Base-by-base conservation (phyloP, 1,284 basidiomycete genomes). In the Puccinia coronata region DNA sequence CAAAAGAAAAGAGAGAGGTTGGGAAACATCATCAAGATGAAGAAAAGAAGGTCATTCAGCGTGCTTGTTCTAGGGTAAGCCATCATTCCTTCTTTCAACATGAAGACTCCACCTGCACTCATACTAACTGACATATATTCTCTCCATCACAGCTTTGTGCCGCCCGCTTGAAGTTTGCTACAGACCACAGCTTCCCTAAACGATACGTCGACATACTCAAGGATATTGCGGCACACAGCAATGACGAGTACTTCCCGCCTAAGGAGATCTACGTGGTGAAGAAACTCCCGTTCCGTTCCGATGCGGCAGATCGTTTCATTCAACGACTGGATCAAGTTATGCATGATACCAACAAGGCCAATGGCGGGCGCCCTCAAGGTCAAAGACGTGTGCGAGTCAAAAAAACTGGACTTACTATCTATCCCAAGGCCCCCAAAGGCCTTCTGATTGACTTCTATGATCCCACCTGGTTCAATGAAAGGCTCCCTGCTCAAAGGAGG, bases 391-490 rank as follows among this genome's bases (percentile, higher is more conserved):
- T n/a, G n/a, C n/a, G 49, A 6, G 41, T 53, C 28, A 75, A 75
- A 25, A 43, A 75, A 25, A 6, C 31, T 16, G 2, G 31, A 2
- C 12, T 39, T 1, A 75, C 55, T 0, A 39, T 57, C 39, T 75
- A 59, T 39, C 72, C 55, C 11, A 75, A 61, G 43, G 53, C 72
- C 36, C 72, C 72, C 36, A 57, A 57, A 25, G 55, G 55, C 8
- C 28, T 75, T 14, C 72, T 55, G 4, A 16, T 75, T 6, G 36
- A 75, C 25, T 75, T 75, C 39, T 75, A 75, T 36, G 39, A 75
- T 61, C 28, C 39, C 1, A 12, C 59, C 5, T 61, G 72, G 72
- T 75, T 39, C 51, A 75, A 61, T 25, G 16, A 39, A 39, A 34
- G n/a, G 31, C 53, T 75, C 8, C 72, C 72, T 41, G 72, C 72